Evolutionary conservation across 139 green algal species (phyloP), one percentile per base, ranked within the genome.

Genomic region (Diplosphaera chodatii): DNA sequence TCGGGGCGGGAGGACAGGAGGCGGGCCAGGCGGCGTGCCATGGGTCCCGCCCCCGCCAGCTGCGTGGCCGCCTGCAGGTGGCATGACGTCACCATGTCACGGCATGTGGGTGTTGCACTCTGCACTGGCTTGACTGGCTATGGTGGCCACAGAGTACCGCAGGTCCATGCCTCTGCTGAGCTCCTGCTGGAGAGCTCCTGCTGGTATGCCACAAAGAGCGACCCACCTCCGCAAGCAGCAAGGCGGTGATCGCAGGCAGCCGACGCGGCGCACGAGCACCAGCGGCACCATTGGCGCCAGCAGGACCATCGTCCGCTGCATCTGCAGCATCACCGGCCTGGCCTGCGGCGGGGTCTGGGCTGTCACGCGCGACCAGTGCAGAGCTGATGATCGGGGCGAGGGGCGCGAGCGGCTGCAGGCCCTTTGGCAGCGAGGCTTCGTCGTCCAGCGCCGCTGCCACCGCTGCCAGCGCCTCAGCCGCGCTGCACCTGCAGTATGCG

Each of bases 221-320:
- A n/a, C n/a, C n/a, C n/a, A n/a, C n/a, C 73, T 93, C 88, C 21
- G 88, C 86, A 29, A 80, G 75, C 3, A 88, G 75, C 23, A 77
- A 31, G 1, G 88, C 85, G 30, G 74, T 55, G 32, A 81, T 32
- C 22, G 76, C 68, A 18, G 88, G 86, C 41, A 93, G 70, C 62
- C 82, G 81, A 48, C 79, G 75, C 66, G 18, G 48, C 37, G 37
- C 37, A 20, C 37, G 37, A 20, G 37, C 37, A 48, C 8, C 37
- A 48, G 37, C 37, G 10, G 37, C 37, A 13, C 37, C 37, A 48
- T 13, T 48, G 37, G 37, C 37, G n/a, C n/a, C n/a, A n/a, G 37
- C 37, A 13, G 37, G 37, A 13, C 13, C 13, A 13, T 13, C 37
- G 37, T 48, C 37, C 10, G 37, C 37, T 48, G 37, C 13, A 8